These are phyloP conservation scores for Omphalotus guepiniiformis DNA, from an alignment of 768 basidiomycete species.

Conservation along the genomic window DNA sequence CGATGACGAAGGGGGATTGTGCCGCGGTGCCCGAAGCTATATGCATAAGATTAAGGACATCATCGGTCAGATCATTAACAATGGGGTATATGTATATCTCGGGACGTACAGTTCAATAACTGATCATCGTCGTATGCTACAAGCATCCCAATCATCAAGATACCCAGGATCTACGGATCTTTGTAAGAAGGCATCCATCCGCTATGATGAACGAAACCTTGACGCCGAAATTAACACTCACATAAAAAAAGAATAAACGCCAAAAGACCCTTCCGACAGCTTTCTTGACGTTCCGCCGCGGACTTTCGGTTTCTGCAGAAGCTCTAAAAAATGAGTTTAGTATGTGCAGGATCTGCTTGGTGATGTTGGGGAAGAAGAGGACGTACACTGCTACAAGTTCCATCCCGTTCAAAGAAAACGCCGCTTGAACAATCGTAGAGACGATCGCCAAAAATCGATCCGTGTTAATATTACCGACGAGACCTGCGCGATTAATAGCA, in stretches of 20 bases:
- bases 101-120: slow-evolving; percentile 23
- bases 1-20: slow-evolving; percentile 60
- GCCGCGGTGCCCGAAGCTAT: slow-evolving; percentile 39
- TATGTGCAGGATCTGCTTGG: background rate
- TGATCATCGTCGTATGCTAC: slow-evolving; percentile 47
- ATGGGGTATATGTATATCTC: no score
- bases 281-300: slow-evolving; percentile 73
- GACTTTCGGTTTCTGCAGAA: slow-evolving; percentile 74
- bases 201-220: background rate
- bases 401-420: slow-evolving; percentile 77
- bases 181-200: background rate
- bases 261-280: slow-evolving; percentile 76
- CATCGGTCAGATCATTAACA: no score
- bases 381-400: slow-evolving; percentile 67
- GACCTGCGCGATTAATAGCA: slow-evolving; percentile 38
- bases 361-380: background rate
- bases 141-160: slow-evolving; percentile 62
- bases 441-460: slow-evolving; percentile 45
- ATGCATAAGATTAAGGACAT: background rate
- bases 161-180: slow-evolving; percentile 52
- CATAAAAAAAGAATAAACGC: slow-evolving; percentile 77
- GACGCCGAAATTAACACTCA: slow-evolving; percentile 22
- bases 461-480: slow-evolving; percentile 38
- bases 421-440: slow-evolving; percentile 45
- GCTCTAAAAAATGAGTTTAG: slow-evolving; percentile 35